Evolutionary conservation across 164 flowering plant genomes (phyloP).

Genomic region (Vitis rotundifolia): DNA sequence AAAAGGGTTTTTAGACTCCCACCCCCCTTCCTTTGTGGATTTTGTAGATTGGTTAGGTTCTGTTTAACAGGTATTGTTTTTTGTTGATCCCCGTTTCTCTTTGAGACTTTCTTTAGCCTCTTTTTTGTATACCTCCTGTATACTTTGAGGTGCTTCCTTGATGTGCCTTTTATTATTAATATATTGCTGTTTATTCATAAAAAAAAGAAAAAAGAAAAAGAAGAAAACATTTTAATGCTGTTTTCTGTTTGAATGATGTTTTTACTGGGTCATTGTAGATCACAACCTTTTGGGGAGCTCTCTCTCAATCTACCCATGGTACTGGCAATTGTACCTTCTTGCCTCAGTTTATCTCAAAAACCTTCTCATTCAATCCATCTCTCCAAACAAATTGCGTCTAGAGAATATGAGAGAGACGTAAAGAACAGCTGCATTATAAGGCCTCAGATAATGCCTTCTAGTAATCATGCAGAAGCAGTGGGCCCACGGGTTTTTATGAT

Average conservation of each 20-base stretch:
- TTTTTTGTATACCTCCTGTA: no score
- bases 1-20: no score
- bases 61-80: no score
- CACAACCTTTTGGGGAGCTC: background rate
- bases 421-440: slow-evolving; percentile 17
- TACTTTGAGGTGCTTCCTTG: no score
- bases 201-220: no score
- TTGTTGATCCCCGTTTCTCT: no score
- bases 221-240: no score
- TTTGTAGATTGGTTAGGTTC: no score
- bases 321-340: slow-evolving; percentile 3
- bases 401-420: background rate
- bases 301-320: slow-evolving; percentile 8
- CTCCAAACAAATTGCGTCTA: background rate
- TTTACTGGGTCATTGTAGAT: background rate
- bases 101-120: no score
- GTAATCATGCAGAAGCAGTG: slow-evolving; percentile 10
- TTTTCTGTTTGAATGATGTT: background rate
- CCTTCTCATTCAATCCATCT: background rate
- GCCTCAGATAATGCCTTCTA: slow-evolving; percentile 27
- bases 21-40: no score
- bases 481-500: slow-evolving; percentile 60
- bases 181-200: no score
- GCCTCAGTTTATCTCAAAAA: slow-evolving; percentile 12
- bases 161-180: no score